These are phyloP conservation scores for Byssochlamys sp. DNA, from an alignment of 2,329 filamentous ascomycete genomes.

Conservation along the genomic window DNA sequence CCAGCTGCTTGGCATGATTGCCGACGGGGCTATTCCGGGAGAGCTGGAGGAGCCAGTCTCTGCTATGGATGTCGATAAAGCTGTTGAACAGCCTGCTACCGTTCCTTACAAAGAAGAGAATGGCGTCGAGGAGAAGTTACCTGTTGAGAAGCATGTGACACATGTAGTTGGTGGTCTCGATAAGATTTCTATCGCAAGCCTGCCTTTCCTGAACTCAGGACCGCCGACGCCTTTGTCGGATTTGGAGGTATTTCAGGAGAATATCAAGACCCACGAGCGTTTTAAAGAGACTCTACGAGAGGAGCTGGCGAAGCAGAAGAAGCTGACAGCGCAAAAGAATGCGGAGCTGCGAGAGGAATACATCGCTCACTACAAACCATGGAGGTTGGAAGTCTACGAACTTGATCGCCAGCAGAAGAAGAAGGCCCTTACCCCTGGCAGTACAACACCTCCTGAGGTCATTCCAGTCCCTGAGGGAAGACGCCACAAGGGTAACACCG, in stretches of 20 bases:
- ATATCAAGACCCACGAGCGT: conserved; percentile 25
- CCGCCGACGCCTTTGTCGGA: conserved; percentile 37
- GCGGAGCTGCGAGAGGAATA: conserved; percentile 32
- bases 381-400: conserved; percentile 35
- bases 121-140: conserved; percentile 9
- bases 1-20: conserved; percentile 36
- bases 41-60: conserved; percentile 15
- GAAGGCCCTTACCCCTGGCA: conserved; percentile 26
- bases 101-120: conserved; percentile 14
- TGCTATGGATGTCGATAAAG: conserved; percentile 12
- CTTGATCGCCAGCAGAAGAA: conserved; percentile 34
- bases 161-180: conserved; percentile 10
- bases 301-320: conserved; percentile 31
- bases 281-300: conserved; percentile 30
- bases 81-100: conserved; percentile 7
- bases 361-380: conserved; percentile 33
- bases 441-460: conserved; percentile 24
- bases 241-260: conserved; percentile 36
- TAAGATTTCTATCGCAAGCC: conserved; percentile 30
- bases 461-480: conserved; percentile 30
- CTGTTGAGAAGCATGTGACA: neutral
- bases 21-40: conserved; percentile 23
- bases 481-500: conserved; percentile 40
- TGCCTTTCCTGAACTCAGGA: conserved; percentile 38
- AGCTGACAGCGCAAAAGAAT: conserved; percentile 30